Base-by-base conservation (phyloP, 2,329 filamentous ascomycete genomes). In the Fusarium luffae region DNA sequence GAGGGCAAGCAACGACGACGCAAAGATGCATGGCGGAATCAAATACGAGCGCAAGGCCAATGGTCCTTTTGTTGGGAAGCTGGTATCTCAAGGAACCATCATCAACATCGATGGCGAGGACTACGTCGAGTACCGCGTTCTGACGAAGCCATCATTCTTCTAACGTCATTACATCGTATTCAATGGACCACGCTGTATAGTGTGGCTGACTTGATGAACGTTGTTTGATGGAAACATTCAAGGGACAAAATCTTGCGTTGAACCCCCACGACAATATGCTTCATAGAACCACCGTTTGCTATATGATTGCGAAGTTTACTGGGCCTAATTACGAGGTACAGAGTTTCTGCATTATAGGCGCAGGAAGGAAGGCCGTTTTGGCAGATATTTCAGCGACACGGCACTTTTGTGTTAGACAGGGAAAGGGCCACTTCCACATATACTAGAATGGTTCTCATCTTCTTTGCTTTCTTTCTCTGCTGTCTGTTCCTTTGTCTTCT, bases 21-120 rank as follows among this genome's bases (percentile, higher is more conserved):
- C 85, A 56, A 90, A 88, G 77, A 84, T 88, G 18, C 85, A 87
- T 70, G 82, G 83, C 27, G 88, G 88, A 25, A 79, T 89, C 74
- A 89, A 88, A 75, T 91, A 90, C 69, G 87, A 89, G 77, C 84
- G 88, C 56, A 90, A 89, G 78, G 77, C 83, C 32, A 88, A 79
- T 6, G 89, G 89, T 0, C 87, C 88, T 0, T 90, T 90, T 63
- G 81, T 84, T 66, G 88, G 88, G 25, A 89, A 89, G 75, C 83
- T 90, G n/a, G 88, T 89, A 30, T 88, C 86, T 48, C 84, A 87
- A 63, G 86, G 88, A 7, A 85, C 84, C 12, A 87, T 90, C 23
- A 84, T 90, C 71, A 89, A 81, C 49, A 90, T 91, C 63, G 88
- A 90, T 63, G 89, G 88, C 23, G 88, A 90, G 74, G 89, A 90